Percentiles rank a stretch among this genome's conserved stretches.
phyloP scores from a whole-genome alignment of 768 basidiomycete genomes.

The Auriscalpium orientale region DNA sequence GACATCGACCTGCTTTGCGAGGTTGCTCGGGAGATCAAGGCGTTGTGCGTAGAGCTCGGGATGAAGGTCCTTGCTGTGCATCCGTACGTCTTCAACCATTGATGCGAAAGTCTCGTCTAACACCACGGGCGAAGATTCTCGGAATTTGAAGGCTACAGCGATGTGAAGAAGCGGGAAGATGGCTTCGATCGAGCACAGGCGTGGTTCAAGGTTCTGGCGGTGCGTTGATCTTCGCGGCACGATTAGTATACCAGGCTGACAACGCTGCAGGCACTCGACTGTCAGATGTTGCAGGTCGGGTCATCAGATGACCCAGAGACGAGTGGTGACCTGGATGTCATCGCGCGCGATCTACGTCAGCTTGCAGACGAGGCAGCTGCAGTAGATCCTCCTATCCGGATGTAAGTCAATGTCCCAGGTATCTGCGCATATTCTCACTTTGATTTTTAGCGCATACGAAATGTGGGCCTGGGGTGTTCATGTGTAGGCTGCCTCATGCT shows the following conservation, averaged over 20 bases:
- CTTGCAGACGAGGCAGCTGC: slow-evolving; percentile 22
- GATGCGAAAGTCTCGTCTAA: not conserved
- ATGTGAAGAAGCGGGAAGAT: slow-evolving; percentile 13
- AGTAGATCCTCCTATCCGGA: slow-evolving; percentile 21
- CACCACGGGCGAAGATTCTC: slow-evolving; percentile 14
- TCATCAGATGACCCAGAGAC: slow-evolving; percentile 20
- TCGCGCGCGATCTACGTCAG: slow-evolving; percentile 20
- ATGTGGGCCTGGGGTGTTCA: slow-evolving; percentile 27
- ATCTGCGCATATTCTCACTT: not conserved
- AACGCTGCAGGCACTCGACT: slow-evolving; percentile 16
- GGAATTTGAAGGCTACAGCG: slow-evolving; percentile 20
- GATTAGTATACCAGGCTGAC: too few relatives aligned
- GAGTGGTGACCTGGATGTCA: slow-evolving; percentile 19
- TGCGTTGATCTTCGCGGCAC: not conserved
- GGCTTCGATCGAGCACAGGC: slow-evolving; percentile 16
- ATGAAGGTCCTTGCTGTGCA: slow-evolving; percentile 21
- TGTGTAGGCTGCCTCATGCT: slow-evolving; percentile 10
- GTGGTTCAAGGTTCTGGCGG: slow-evolving; percentile 19
- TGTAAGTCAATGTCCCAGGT: slow-evolving; percentile 5
- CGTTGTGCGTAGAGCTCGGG: slow-evolving; percentile 17
- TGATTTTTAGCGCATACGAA: slow-evolving; percentile 22
- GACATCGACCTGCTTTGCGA: slow-evolving; percentile 18
- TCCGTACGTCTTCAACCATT: slow-evolving; percentile 18
- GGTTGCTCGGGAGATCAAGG: slow-evolving; percentile 14
- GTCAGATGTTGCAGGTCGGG: slow-evolving; percentile 23